Evolutionary conservation across 768 basidiomycete species (phyloP).

Genomic region (Piloderma croceum): DNA sequence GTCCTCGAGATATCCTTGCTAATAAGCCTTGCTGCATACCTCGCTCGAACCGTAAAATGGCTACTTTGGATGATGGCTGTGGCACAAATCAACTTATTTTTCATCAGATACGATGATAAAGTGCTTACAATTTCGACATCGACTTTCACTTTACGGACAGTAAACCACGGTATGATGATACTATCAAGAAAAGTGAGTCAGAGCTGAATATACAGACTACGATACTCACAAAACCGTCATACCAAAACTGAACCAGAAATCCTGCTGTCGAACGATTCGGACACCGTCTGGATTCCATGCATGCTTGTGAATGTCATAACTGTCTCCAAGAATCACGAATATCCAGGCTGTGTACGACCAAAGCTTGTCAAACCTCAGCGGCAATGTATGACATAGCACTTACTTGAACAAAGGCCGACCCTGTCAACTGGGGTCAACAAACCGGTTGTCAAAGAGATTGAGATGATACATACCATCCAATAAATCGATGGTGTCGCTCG

Average conservation of each 20-base stretch:
- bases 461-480: constrained; percentile 64
- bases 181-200: constrained; percentile 39
- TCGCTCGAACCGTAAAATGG: constrained; percentile 70
- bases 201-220: constrained; percentile 5
- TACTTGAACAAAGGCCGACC: constrained; percentile 50
- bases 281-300: constrained; percentile 53
- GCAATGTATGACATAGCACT: constrained; percentile 14
- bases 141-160: constrained; percentile 64
- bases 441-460: constrained; percentile 34
- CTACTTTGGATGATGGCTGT: constrained; percentile 75
- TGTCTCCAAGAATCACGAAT: constrained; percentile 63
- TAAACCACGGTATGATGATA: constrained; percentile 70
- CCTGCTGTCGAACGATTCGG: constrained; percentile 58
- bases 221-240: constrained; percentile 71
- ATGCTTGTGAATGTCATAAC: constrained; percentile 49
- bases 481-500: constrained; percentile 74
- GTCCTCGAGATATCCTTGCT: constrained; percentile 64
- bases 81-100: too few species aligned
- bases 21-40: constrained; percentile 83
- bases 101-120: too few species aligned
- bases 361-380: not conserved
- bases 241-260: constrained; percentile 70
- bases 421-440: constrained; percentile 18
- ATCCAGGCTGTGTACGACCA: constrained; percentile 42
- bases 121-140: constrained; percentile 67